Base-by-base conservation (phyloP, 345 rosid species). In the Arabidopsis arenosa region DNA sequence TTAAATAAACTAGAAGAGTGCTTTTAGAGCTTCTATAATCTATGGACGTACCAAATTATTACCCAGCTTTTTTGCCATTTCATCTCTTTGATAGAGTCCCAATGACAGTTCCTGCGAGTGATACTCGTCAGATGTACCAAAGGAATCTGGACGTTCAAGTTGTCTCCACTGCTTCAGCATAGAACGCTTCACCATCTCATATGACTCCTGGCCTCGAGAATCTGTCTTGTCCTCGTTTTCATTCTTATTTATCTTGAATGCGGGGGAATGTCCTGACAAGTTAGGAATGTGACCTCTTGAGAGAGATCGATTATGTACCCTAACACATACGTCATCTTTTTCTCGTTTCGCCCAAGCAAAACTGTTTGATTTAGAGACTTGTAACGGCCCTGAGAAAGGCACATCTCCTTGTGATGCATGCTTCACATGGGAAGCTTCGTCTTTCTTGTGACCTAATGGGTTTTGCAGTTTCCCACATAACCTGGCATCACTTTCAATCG, bases 271-370 rank as follows among this genome's bases (percentile, higher is more conserved):
- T 57, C 87, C 95, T 9, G 81, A 75, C 59, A 76, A 80, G 77
- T 84, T 87, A 74, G 51, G 75, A 56, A 82, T 54, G 66, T 83
- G 84, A 75, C 93, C 84, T 84, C 86, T 87, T 37, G 97, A 92
- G 55, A 62, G 82, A 30, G 97, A 86, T 71, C 91, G 81, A 51
- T 53, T 76, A 75, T 89, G 86, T 36, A 90, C 84, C 77, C 84
- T 84, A 71, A 52, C 32, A 32, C 32, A 62, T 73, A 83, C 81
- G 17, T 89, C 89, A 66, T 87, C 92, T 73, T 84, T 95, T 77
- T 79, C 84, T 60, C 93, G 83, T 82, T 82, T 92, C 30, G 92
- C 99, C 99, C 99, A 92, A 53, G 93, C 92, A 84, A 94, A 94
- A 76, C 97, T 97, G 76, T 88, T 89, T 39, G 97, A 94, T 28